Base-by-base conservation (phyloP, 225 moss, liverwort and hornwort genomes). In the Asterella californica region DNA sequence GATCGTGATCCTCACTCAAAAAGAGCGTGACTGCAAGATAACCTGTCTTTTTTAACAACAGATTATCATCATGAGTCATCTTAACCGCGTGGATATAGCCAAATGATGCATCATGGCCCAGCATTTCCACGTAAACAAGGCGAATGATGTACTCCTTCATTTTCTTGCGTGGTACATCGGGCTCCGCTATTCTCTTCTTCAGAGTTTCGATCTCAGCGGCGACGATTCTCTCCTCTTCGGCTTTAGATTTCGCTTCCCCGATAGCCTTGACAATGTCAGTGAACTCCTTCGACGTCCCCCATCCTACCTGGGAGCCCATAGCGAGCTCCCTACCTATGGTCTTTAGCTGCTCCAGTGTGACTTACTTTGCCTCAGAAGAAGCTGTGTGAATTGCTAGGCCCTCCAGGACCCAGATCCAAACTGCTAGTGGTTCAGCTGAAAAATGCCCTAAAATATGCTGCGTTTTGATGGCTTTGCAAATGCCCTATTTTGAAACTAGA, bases 101-200 rank as follows among this genome's bases (percentile, higher is more conserved):
- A 72, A 99, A 99, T 32, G 99, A 99, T 27, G 95, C 99, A 88
- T 95, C 99, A 64, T 99, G 99, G 42, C 99, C 99, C 60, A 99
- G 83, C 99, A 99, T 95, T 88, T 99, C 99, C 77, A 99, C 99
- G 63, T 99, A 99, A 53, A 95, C 99, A 18, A 99, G 95, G 77
- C 99, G 92, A 67, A 99, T 99, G 0, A 99, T 92, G 65, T 92
- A 99, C 78, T 99, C 99, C 83, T 99, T 99, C 97, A 99, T 99
- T 81, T 97, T 97, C 86, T 91, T 99, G 55, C 93, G 99, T 52
- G 92, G 95, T 30, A 99, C 91, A 68, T 99, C 93, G 7, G 99
- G 99, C 77, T 90, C 93, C 74, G 91, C 84, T 54, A 99, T 95
- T 76, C 87, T 91, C 75, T 89, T 91, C 86, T 99, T 99, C 11